These are phyloP conservation scores for Neonectria sp. DNA, from an alignment of 2,329 filamentous ascomycete genomes.

Conservation along the genomic window DNA sequence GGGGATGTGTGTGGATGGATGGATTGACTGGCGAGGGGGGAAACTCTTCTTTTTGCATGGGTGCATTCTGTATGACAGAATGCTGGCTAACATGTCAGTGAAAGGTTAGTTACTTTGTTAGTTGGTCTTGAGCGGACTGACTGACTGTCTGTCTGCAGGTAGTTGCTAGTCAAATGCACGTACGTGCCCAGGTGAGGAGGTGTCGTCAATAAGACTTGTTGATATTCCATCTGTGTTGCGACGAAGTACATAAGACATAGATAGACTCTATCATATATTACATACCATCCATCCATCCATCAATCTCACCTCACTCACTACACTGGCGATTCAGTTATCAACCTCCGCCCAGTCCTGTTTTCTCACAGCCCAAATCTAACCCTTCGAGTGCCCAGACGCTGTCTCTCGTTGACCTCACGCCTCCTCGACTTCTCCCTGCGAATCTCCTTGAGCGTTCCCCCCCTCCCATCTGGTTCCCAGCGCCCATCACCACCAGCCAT, in stretches of 20 bases:
- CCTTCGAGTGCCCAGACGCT: neutral
- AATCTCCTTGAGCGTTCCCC: neutral
- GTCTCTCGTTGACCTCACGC: neutral
- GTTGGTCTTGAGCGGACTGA: neutral
- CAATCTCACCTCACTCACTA: neutral
- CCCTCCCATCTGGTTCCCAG: neutral
- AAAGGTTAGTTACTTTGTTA: no score
- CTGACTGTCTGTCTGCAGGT: neutral
- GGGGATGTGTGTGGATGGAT: neutral
- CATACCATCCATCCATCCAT: no score
- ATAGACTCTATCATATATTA: no score
- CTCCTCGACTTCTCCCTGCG: slow-evolving; percentile 7
- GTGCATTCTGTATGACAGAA: neutral
- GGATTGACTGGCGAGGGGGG: neutral
- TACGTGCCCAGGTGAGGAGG: no score
- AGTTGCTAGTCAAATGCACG: neutral
- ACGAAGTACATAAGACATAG: no score
- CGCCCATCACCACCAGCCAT: neutral
- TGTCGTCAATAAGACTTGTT: no score
- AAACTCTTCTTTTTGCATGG: neutral
- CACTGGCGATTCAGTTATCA: neutral
- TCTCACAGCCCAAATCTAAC: slow-evolving; percentile 16
- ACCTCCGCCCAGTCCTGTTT: neutral
- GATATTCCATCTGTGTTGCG: no score
- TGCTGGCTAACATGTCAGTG: neutral